Evolutionary conservation across 1,139 yeast species (phyloP).

Genomic region (Hansenula sp.): DNA sequence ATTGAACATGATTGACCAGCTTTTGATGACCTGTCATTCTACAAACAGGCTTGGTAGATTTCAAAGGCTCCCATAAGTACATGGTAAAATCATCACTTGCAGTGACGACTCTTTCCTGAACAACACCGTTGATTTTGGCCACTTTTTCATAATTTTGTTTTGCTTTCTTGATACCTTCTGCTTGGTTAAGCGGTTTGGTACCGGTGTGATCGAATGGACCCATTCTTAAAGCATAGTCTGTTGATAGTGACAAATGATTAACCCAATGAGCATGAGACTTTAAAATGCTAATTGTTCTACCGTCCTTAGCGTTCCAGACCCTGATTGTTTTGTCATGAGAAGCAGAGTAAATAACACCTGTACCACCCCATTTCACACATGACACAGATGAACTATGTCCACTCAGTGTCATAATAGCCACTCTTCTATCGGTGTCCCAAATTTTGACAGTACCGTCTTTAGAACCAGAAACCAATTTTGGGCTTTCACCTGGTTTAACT

Average conservation of each 20-base stretch:
- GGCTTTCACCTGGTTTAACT: conserved; percentile 58
- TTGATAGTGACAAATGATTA: conserved; percentile 85
- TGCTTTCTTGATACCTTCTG: conserved; percentile 60
- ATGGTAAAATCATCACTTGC: conserved; percentile 97
- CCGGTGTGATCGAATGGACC: conserved; percentile 78
- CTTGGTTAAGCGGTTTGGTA: conserved; percentile 41
- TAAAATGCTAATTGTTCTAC: conserved; percentile 74
- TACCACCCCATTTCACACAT: conserved; percentile 96
- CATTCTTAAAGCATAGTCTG: conserved; percentile 81
- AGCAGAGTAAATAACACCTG: conserved; percentile 79
- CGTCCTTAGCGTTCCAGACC: conserved; percentile 85
- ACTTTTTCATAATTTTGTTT: conserved; percentile 70
- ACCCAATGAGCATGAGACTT: conserved; percentile 98
- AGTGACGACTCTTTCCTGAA: conserved; percentile 81
- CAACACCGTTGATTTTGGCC: conserved; percentile 65
- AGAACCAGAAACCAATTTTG: conserved; percentile 82
- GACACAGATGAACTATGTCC: conserved; percentile 91
- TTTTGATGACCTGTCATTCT: conserved; percentile 98
- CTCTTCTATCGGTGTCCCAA: conserved; percentile 83
- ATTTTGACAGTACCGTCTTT: conserved; percentile 88
- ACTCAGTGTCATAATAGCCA: conserved; percentile 66
- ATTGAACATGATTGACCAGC: conserved; percentile 90
- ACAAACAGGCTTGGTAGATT: conserved; percentile 74
- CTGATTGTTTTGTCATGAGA: conserved; percentile 94
- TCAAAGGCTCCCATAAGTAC: conserved; percentile 94